phyloP scores from a whole-genome alignment of 1,284 basidiomycete genomes.

The Lentinula novae-zelandiae region DNA sequence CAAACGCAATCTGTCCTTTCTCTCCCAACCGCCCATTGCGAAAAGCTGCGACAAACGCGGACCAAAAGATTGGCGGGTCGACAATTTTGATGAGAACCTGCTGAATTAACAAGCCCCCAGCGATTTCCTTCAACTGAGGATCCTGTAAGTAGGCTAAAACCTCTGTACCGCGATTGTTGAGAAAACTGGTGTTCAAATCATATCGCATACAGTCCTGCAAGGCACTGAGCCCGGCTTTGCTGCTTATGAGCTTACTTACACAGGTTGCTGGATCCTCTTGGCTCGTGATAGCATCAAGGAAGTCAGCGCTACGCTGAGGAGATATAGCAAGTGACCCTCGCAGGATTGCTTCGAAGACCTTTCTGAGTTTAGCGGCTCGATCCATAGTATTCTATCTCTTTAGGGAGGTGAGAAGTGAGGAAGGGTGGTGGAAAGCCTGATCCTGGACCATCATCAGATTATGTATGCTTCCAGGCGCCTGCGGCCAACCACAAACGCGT shows the following conservation, averaged over 20 bases:
- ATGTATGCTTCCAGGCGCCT: neutral
- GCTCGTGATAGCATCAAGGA: constrained; percentile 41
- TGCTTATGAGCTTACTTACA: constrained; percentile 37
- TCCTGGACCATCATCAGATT: neutral
- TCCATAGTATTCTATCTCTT: neutral
- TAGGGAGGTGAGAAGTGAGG: neutral
- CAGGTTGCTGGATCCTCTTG: constrained; percentile 38
- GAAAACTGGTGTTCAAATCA: constrained; percentile 34
- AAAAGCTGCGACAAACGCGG: constrained; percentile 24
- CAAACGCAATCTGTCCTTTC: constrained; percentile 36
- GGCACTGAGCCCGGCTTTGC: constrained; percentile 34
- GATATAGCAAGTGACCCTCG: neutral
- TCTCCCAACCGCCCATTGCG: constrained; percentile 30
- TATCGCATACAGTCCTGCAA: constrained; percentile 43
- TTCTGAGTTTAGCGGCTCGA: neutral
- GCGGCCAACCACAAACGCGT: neutral
- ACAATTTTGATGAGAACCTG: constrained; percentile 39
- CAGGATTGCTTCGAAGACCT: neutral
- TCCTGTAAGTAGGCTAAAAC: constrained; percentile 39
- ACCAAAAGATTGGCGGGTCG: constrained; percentile 44
- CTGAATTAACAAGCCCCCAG: constrained; percentile 39
- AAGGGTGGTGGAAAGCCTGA: neutral
- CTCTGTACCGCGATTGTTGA: constrained; percentile 39
- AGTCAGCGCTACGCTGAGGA: neutral
- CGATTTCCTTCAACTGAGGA: constrained; percentile 33